phyloP scores from a whole-genome alignment of 352 stramenopile genomes.

The Blastocystis sp. region DNA sequence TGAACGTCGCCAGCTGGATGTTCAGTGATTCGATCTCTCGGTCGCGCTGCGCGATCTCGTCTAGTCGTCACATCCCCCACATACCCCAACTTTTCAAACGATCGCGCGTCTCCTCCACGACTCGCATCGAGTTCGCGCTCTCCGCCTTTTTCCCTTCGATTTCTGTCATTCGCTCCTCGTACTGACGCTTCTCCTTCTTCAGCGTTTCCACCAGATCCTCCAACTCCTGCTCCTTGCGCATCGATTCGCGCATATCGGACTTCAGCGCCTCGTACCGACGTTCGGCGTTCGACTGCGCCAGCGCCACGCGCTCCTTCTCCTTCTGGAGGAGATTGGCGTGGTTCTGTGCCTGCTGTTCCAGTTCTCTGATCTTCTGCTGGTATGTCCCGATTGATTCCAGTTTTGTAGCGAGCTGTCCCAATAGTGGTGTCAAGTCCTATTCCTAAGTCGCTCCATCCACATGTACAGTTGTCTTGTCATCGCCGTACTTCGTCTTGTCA shows the following conservation, averaged over 20 bases:
- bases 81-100: background rate
- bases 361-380: constrained; percentile 75
- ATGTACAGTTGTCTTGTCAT: too few relatives aligned
- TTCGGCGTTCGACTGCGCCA: constrained; percentile 75
- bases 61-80: background rate
- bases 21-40: constrained; percentile 78
- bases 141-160: background rate
- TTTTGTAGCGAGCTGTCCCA: background rate
- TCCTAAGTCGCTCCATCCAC: too few relatives aligned
- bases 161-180: background rate
- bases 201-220: constrained; percentile 80
- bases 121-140: background rate
- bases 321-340: constrained; percentile 77
- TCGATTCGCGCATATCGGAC: constrained; percentile 80
- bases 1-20: constrained; percentile 78
- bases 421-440: background rate
- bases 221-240: constrained; percentile 79
- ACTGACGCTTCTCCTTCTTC: constrained; percentile 77
- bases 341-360: constrained; percentile 76
- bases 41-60: constrained; percentile 73
- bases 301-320: constrained; percentile 76
- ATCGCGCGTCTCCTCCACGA: background rate
- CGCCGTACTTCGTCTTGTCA: too few relatives aligned
- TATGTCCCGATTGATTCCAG: background rate
- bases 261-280: constrained; percentile 79